Evolutionary conservation across 2,329 filamentous ascomycete species (phyloP).

Genomic region (Leptodontidium sp.): DNA sequence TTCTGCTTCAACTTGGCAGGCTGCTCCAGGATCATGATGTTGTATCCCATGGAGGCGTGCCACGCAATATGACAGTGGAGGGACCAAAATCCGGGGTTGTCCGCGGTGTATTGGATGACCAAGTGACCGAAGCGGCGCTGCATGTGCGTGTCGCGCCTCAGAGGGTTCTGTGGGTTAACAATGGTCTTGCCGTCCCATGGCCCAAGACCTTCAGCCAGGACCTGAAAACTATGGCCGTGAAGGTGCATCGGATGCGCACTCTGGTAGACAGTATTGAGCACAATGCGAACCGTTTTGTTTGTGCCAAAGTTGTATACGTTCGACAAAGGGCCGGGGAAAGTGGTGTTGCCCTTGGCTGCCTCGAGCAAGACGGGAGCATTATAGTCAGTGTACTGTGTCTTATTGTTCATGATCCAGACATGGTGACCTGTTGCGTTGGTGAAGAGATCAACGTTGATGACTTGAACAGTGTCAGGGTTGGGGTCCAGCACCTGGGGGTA

Average conservation of each 20-base stretch:
- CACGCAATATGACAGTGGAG: constrained; percentile 61
- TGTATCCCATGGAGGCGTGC: constrained; percentile 55
- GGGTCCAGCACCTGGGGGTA: constrained; percentile 57
- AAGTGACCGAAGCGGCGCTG: constrained; percentile 53
- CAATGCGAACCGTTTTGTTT: constrained; percentile 63
- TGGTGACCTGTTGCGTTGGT: constrained; percentile 61
- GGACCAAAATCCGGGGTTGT: constrained; percentile 63
- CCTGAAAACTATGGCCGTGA: constrained; percentile 76
- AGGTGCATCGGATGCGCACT: constrained; percentile 71
- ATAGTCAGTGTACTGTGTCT: constrained; percentile 63
- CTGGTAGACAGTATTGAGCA: constrained; percentile 59
- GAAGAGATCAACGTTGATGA: constrained; percentile 60
- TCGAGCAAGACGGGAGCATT: constrained; percentile 66
- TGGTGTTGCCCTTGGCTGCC: constrained; percentile 58
- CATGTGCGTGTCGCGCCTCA: constrained; percentile 60
- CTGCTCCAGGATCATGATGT: constrained; percentile 51
- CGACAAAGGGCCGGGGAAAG: constrained; percentile 56
- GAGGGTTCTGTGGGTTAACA: constrained; percentile 55
- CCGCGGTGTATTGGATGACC: constrained; percentile 55
- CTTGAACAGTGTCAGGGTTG: constrained; percentile 59
- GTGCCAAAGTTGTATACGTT: constrained; percentile 63
- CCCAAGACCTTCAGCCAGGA: constrained; percentile 62
- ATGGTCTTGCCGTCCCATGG: constrained; percentile 43
- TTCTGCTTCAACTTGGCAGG: constrained; percentile 50
- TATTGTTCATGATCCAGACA: constrained; percentile 59